Base-by-base conservation (phyloP, 2,329 filamentous ascomycete species). In the Calonectria honghensis region DNA sequence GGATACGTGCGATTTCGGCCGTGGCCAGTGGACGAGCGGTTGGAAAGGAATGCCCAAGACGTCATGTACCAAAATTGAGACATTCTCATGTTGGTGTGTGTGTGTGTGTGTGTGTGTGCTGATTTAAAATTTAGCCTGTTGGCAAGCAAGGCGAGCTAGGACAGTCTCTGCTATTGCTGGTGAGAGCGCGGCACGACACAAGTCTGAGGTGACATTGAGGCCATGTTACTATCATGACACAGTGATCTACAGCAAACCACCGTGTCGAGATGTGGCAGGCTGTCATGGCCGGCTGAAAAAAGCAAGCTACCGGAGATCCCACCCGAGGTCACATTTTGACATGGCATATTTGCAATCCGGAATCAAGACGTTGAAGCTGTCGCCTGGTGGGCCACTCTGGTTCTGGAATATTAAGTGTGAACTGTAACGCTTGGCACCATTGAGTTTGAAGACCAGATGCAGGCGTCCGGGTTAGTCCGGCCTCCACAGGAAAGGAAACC, bases 1-100 rank as follows among this genome's bases (percentile, higher is more conserved):
- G 51, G 63, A 16, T 41, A n/a, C 4, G 18, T 32, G 63, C 63
- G 63, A 61, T 51, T 20, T 67, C 63, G 70, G 69, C 51, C 54
- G 68, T 70, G 41, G 41, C 54, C 61, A 45, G 51, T 61, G 61
- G 31, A 18, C 48, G 35, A 59, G n/a, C 14, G 31, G 29, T 37
- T 20, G 5, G 6, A 59, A 20, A 39, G 57, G 57, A 63, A 27
- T 37, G 32, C 20, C 54, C 13, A 32, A 31, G 31, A 20, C 52
- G 18, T 59, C 54, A 32, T 37, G 35, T 24, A 59, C 32, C 20
- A 24, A 18, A 24, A 41, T 61, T 24, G 37, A 63, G 57, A 63
- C 57, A 41, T 41, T 57, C 57, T 20, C 7, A 29, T 27, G 6
- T 24, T 24, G 24, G 24, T 35, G 11, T 4, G 37, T 4, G 37